Base-by-base conservation (phyloP, 2,329 filamentous ascomycete genomes). In the Apiospora aurea region DNA sequence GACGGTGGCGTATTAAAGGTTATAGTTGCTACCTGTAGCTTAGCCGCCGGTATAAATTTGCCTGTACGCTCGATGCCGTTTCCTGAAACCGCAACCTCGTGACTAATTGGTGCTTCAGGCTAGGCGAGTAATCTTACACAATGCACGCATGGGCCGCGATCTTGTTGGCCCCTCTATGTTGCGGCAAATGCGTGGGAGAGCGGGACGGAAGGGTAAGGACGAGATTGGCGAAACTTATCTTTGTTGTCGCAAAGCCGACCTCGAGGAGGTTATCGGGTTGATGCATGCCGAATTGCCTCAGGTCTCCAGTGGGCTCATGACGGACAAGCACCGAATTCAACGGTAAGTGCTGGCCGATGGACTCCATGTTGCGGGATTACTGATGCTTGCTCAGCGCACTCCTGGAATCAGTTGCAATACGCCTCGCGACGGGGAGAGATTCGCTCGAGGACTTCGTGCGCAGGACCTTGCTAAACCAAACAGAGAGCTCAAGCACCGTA, bases 11-110 rank as follows among this genome's bases (percentile, higher is more conserved):
- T 88, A 6, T 79, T 95, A 24, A 91, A 92, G 75, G 89, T 94
- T 0, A 91, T 94, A 70, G 90, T 94, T 21, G 93, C 93, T 49
- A 95, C 93, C 1, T 94, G 92, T 77, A 94, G 92, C 78, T 86
- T 95, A 71, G 93, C 93, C n/a, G 93, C 93, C 18, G 93, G 93
- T n/a, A 94, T 95, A 72, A 95, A 95, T 80, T 83, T 95, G 77
- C 79, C 79, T 6, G 71, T 85, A 73, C 72, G 82, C 74, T 21
- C 24, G 49, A 5, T 16, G 38, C 13, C 6, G 11, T 16, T 44
- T 14, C 13, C 24, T 24, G 4, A 10, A 49, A 18, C 16, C 21
- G 10, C 51, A 6, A 26, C 5, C 13, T 61, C n/a, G 8, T 38
- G 18, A n/a, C 51, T 69, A 44, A 49, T 67, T 43, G 13, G 4